Evolutionary conservation across 495 filamentous ascomycete genomes (phyloP).

Genomic region (Neurospora intermedia): DNA sequence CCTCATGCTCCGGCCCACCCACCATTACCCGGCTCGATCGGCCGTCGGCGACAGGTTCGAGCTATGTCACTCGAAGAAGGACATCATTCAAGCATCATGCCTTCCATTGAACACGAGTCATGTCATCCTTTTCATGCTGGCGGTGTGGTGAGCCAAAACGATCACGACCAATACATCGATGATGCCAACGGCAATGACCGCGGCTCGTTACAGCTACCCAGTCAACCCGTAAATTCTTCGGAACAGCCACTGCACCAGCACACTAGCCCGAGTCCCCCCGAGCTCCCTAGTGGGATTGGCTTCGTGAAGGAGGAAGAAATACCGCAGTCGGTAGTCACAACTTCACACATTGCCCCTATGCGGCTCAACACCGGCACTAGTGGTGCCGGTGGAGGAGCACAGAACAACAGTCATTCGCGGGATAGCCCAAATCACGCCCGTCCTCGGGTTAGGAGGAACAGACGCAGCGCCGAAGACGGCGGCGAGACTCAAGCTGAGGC

Average conservation of each 20-base stretch:
- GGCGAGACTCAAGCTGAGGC: not conserved
- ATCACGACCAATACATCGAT: not conserved
- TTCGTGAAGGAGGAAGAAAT: not conserved
- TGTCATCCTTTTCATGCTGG: not conserved
- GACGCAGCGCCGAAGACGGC: not conserved
- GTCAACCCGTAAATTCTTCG: not conserved
- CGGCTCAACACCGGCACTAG: not conserved
- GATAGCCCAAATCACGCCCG: not conserved
- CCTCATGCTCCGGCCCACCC: not conserved
- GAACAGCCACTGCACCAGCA: not conserved
- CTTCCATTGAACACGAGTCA: too few relatives aligned
- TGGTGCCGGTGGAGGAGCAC: not conserved
- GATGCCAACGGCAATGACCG: not conserved
- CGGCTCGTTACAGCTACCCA: not conserved
- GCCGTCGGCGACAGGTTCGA: not conserved
- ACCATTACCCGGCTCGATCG: not conserved
- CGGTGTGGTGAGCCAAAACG: not conserved
- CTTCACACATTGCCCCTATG: not conserved
- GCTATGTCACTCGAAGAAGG: not conserved
- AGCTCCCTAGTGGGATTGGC: not conserved
- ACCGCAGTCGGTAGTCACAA: not conserved
- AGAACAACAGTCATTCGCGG: not conserved
- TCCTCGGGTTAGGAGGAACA: not conserved
- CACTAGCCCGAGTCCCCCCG: not conserved
- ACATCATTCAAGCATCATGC: not conserved